Base-by-base conservation (phyloP, 805 yeast genomes). In the Maudiozyma bulderi region DNA sequence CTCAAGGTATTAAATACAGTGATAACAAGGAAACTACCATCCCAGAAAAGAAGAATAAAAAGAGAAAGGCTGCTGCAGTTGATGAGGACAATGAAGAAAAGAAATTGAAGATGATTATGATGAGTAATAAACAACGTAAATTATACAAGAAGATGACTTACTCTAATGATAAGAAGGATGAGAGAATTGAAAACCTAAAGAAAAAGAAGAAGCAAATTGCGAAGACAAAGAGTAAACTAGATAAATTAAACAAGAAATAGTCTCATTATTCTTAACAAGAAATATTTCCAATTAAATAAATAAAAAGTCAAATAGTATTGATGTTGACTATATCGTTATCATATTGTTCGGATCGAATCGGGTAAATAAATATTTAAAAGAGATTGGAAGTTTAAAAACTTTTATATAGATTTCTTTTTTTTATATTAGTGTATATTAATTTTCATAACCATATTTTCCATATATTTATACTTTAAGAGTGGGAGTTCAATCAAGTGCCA, bases 81-180 rank as follows among this genome's bases (percentile, higher is more conserved):
- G 66, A 75, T 51, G 77, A 75, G 54, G 77, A 73, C 52, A 78
- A 78, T 44, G 84, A 80, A 72, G 97, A 89, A 67, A 86, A 87
- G 72, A 93, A 90, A 56, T 79, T 91, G 73, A 86, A 86, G 74
- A 82, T 81, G 82, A 87, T 89, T 63, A 91, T 93, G 99, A 91
- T 93, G 99, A 78, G 91, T 59, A 89, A 89, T 73, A 93, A 91
- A 70, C 95, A 91, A 73, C 86, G 89, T 75, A 87, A 86, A 68
- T 74, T 90, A 56, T 93, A 93, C 76, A 85, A 85, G 74, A 86
- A 86, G 82, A 87, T 91, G 95, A 93, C 88, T 72, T 82, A 87
- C 66, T 91, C 95, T 51, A 80, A 86, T 59, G 82, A 83, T 51
- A 81, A 86, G 78, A 85, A 86, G 72, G 88, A 86, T 62, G 76